phyloP scores from a whole-genome alignment of 2,329 filamentous ascomycete genomes.

The Penicillium oxalicum region DNA sequence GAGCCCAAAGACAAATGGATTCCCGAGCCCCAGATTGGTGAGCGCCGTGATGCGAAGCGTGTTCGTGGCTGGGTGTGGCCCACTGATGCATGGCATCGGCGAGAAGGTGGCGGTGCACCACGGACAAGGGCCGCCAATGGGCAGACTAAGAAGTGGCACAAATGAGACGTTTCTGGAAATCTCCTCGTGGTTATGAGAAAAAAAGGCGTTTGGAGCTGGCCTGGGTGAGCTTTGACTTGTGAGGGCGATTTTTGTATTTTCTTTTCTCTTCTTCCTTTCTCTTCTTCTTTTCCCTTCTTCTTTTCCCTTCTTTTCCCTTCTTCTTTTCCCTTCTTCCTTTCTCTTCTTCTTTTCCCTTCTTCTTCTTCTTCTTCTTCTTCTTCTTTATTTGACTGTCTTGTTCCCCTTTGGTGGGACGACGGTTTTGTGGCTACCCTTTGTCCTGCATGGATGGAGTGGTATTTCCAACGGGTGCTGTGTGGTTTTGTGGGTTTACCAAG shows the following conservation, averaged over 20 bases:
- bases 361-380: too few relatives aligned
- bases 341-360: too few relatives aligned
- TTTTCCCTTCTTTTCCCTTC: too few relatives aligned
- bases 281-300: not conserved
- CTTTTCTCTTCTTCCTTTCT: not conserved
- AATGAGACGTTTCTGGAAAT: conserved; percentile 16
- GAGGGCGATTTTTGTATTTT: not conserved
- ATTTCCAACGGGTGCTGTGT: too few relatives aligned
- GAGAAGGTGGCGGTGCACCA: conserved; percentile 43
- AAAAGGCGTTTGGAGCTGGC: not conserved
- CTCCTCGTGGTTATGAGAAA: not conserved
- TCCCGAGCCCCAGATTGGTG: conserved; percentile 53
- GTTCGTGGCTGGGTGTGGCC: conserved; percentile 58
- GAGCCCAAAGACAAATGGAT: conserved; percentile 58
- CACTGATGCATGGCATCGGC: conserved; percentile 54
- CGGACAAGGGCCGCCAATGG: conserved; percentile 20
- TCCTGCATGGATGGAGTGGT: too few relatives aligned
- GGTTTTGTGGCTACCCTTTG: too few relatives aligned
- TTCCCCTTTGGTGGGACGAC: too few relatives aligned
- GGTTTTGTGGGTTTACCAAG: too few relatives aligned
- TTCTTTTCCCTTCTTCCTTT: too few relatives aligned
- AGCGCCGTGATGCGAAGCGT: conserved; percentile 56
- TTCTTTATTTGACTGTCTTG: too few relatives aligned
- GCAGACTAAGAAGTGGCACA: conserved; percentile 34
- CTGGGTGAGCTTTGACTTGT: not conserved